A percentile compares a stretch with the other conserved stretches of the same genome.
Evolutionary conservation across 2,329 filamentous ascomycete genomes (phyloP).

Genomic region (Xylaria sp.): DNA sequence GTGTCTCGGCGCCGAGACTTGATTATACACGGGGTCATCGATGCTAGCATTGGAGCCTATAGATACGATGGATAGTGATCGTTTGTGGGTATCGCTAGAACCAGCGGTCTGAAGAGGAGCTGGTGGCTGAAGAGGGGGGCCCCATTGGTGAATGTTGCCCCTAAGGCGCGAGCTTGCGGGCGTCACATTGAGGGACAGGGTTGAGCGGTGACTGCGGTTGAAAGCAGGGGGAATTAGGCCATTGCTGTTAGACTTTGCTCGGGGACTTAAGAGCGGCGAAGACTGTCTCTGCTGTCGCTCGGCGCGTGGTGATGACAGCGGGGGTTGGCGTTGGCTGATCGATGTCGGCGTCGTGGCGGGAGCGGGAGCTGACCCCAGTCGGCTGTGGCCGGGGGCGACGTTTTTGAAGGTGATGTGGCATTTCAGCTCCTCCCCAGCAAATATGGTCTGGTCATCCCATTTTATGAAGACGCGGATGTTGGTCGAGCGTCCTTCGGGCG

Average conservation of each 20-base stretch:
- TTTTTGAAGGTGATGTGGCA: constrained; percentile 98
- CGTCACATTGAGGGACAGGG: constrained; percentile 58
- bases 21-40: constrained; percentile 41
- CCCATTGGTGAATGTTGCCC: constrained; percentile 42
- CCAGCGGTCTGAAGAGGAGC: constrained; percentile 33
- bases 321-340: constrained; percentile 23
- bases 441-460: constrained; percentile 91
- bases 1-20: constrained; percentile 41
- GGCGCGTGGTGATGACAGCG: constrained; percentile 29
- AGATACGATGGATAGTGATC: constrained; percentile 78
- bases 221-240: constrained; percentile 43
- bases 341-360: constrained; percentile 15
- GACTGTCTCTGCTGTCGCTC: constrained; percentile 35
- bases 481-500: constrained; percentile 42
- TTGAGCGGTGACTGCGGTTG: constrained; percentile 58
- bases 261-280: constrained; percentile 40
- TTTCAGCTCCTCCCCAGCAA: constrained; percentile 91
- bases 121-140: constrained; percentile 32
- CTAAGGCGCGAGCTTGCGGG: constrained; percentile 41
- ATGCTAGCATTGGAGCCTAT: constrained; percentile 54
- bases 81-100: constrained; percentile 56
- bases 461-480: constrained; percentile 94
- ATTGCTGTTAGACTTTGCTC: constrained; percentile 39
- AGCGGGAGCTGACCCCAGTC: constrained; percentile 23
- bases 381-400: constrained; percentile 47